A percentile compares a stretch with the other conserved stretches of the same genome.
These are phyloP conservation scores for Podospora pseudoanserina DNA, from an alignment of 495 filamentous ascomycete species.

Conservation along the genomic window DNA sequence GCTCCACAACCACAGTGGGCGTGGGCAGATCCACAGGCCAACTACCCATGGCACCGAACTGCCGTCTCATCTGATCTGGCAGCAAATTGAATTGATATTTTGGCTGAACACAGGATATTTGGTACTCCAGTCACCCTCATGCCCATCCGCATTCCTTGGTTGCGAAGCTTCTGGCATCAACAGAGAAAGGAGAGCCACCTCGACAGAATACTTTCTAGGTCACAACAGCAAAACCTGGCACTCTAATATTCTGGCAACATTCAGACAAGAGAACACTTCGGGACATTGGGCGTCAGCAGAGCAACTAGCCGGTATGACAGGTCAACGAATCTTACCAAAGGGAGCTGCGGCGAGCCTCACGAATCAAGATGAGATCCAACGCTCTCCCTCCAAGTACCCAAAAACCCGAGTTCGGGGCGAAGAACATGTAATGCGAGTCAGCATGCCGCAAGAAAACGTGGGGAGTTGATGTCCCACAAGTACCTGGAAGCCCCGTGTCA, in stretches of 20 bases:
- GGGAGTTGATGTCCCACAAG: not conserved
- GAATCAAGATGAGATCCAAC: not conserved
- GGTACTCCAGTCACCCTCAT: not conserved
- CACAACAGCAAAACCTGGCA: not conserved
- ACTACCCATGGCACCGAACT: not conserved
- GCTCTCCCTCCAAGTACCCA: not conserved
- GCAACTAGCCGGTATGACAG: not conserved
- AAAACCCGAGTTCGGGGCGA: not conserved
- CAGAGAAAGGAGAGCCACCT: not conserved
- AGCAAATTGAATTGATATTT: not conserved
- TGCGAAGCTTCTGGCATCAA: not conserved
- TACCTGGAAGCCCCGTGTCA: not conserved
- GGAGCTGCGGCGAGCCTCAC: not conserved
- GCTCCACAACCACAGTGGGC: not conserved
- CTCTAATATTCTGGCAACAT: not conserved
- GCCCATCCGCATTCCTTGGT: not conserved
- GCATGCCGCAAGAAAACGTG: not conserved
- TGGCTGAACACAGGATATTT: not conserved
- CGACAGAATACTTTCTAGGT: not conserved
- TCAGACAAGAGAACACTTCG: not conserved
- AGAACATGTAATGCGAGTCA: not conserved
- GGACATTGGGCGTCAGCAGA: not conserved
- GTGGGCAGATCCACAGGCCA: not conserved
- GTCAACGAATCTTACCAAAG: not conserved
- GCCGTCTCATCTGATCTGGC: not conserved